Base-by-base conservation (phyloP, 2,329 filamentous ascomycete species). In the Pezicula rhizophila region DNA sequence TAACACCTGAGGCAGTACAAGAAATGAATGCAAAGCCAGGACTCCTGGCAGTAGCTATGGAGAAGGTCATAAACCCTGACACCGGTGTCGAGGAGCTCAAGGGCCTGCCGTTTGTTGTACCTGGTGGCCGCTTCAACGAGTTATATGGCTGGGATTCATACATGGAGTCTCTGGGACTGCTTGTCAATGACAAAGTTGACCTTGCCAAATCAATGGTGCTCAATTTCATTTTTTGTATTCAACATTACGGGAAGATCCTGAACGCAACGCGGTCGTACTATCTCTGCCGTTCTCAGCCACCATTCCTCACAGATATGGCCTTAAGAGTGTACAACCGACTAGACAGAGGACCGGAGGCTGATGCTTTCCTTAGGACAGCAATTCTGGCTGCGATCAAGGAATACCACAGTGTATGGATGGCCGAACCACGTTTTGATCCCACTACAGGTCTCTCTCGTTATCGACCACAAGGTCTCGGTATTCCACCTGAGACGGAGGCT, bases 61-160 rank as follows among this genome's bases (percentile, higher is more conserved):
- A 93, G 60, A 82, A 91, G 64, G 75, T 79, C 38, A 72, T 70
- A 11, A 80, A 95, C 60, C 78, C 80, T 4, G 71, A 72, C 20
- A 87, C 86, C 3, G 84, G 84, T 35, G 76, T 87, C 64, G 81
- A 79, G 53, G 85, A 85, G 3, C 72, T 95, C 37, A 77, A 78
- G 33, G 93, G 93, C 3, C 76, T 95, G 50, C 92, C 93, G 0
- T 99, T 97, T 60, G 90, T 97, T n/a, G 93, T 99, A 3, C 93
- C 93, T 0, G 93, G 93, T 51, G 93, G 93, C 20, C 82, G 93
- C 26, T 99, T 99, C 82, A 99, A 99, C 68, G 93, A 99, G 68
- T 71, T 99, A 18, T 99, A 99, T 65, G 92, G 92, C 42, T 99
- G 93, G 93, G 93, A 99, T 69, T 96, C 90, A 66, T 99, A 97